Percentiles rank a stretch among this genome's conserved stretches.
phyloP scores from a whole-genome alignment of 331 rosid species.

The Quercus tomentella region DNA sequence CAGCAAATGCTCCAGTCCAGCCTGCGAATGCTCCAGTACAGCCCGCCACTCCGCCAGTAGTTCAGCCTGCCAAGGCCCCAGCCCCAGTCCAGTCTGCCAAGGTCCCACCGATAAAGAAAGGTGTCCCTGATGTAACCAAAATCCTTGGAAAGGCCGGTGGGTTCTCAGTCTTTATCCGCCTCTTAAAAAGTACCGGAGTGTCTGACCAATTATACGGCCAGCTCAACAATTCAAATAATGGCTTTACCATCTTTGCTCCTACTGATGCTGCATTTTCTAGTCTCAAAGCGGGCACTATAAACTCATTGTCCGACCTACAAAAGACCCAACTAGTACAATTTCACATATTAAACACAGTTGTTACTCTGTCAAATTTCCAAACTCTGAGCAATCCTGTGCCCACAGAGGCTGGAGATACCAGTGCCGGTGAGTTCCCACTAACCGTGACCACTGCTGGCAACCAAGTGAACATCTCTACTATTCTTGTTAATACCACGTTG shows the following conservation, averaged over 20 bases:
- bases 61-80: neutral
- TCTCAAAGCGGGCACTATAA: constrained; percentile 46
- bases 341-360: constrained; percentile 32
- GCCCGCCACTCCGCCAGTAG: too few relatives aligned
- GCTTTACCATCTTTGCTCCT: constrained; percentile 30
- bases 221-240: constrained; percentile 33
- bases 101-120: neutral
- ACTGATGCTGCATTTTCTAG: constrained; percentile 43
- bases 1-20: neutral
- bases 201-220: constrained; percentile 36
- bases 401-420: constrained; percentile 36
- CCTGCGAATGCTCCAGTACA: neutral
- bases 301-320: constrained; percentile 33
- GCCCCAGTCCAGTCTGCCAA: neutral
- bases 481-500: constrained; percentile 67
- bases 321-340: constrained; percentile 41
- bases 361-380: constrained; percentile 36
- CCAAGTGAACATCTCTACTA: constrained; percentile 68
- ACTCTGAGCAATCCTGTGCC: constrained; percentile 46
- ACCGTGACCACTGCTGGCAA: constrained; percentile 70
- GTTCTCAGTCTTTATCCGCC: constrained; percentile 32
- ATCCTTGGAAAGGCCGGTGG: constrained; percentile 23
- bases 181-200: constrained; percentile 38
- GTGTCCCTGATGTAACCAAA: constrained; percentile 16
- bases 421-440: constrained; percentile 27